Conservation (phyloP, 129 eudicot species). For the Apium graveolens region DNA sequence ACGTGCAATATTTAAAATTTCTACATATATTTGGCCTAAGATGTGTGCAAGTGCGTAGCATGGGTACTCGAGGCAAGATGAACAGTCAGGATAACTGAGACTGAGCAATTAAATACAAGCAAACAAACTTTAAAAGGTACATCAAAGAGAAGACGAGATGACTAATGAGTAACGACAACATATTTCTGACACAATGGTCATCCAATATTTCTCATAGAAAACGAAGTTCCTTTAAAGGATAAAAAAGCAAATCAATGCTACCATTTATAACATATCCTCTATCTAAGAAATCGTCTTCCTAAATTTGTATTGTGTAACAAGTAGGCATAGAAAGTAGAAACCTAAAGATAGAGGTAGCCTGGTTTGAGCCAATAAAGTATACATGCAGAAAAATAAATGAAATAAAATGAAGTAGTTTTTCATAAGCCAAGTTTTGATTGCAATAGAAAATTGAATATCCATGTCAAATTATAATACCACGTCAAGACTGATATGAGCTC, state of each 20-base stretch:
- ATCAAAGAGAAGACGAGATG: too few relatives aligned
- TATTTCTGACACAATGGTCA: conserved; percentile 43
- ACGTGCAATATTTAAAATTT: too few relatives aligned
- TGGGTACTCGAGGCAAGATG: too few relatives aligned
- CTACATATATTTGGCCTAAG: too few relatives aligned
- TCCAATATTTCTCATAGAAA: conserved; percentile 50
- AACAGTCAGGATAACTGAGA: too few relatives aligned
- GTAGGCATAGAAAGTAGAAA: not conserved
- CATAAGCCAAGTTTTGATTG: not conserved
- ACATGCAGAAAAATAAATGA: not conserved
- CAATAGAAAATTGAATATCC: not conserved
- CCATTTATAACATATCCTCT: conserved; percentile 9
- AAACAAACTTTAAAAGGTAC: too few relatives aligned
- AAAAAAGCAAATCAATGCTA: conserved; percentile 27
- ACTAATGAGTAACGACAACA: too few relatives aligned
- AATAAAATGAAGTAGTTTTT: not conserved
- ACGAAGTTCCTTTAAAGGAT: conserved; percentile 28
- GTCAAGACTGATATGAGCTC: not conserved
- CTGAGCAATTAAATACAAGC: too few relatives aligned
- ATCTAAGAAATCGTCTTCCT: not conserved
- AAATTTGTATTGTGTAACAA: not conserved
- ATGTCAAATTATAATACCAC: not conserved
- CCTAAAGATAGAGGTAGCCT: not conserved
- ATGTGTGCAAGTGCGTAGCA: too few relatives aligned
- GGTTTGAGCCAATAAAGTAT: not conserved